Evolutionary conservation across 805 yeast genomes (phyloP).

Genomic region (Wickerhamiella australiensis): DNA sequence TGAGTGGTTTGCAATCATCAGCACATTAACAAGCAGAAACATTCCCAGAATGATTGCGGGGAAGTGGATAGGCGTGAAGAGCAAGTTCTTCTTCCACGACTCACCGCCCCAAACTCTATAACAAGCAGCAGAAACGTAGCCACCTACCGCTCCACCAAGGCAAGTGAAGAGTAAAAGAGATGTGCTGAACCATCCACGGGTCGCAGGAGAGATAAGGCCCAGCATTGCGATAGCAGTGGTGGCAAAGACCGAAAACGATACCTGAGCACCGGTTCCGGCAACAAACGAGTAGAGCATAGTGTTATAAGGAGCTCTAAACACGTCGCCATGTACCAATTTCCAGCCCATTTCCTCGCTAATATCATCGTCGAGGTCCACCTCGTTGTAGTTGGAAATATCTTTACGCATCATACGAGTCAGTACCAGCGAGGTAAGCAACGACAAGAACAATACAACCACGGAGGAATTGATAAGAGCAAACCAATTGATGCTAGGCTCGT

Average conservation of each 20-base stretch:
- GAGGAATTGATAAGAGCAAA: constrained; percentile 81
- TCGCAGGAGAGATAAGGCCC: constrained; percentile 86
- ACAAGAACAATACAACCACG: constrained; percentile 62
- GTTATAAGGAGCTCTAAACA: constrained; percentile 70
- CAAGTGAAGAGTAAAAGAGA: constrained; percentile 79
- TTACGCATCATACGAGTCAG: constrained; percentile 65
- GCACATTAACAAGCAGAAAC: constrained; percentile 65
- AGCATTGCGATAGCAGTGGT: constrained; percentile 74
- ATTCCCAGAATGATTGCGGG: constrained; percentile 63
- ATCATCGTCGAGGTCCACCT: constrained; percentile 68
- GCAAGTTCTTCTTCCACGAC: constrained; percentile 75
- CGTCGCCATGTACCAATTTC: constrained; percentile 93
- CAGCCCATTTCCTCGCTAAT: constrained; percentile 91
- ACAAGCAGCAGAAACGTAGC: constrained; percentile 72
- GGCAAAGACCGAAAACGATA: constrained; percentile 59
- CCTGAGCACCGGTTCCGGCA: constrained; percentile 80
- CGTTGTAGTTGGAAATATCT: constrained; percentile 82
- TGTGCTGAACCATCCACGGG: constrained; percentile 86
- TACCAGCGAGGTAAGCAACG: constrained; percentile 66
- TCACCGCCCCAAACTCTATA: constrained; percentile 89
- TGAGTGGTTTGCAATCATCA: constrained; percentile 62
- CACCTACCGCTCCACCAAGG: constrained; percentile 67
- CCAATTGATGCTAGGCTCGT: constrained; percentile 93
- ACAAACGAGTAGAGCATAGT: constrained; percentile 64
- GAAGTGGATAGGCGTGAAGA: constrained; percentile 69